Evolutionary conservation across 305 asterid species (phyloP).

Genomic region (Fraxinus sp.): DNA sequence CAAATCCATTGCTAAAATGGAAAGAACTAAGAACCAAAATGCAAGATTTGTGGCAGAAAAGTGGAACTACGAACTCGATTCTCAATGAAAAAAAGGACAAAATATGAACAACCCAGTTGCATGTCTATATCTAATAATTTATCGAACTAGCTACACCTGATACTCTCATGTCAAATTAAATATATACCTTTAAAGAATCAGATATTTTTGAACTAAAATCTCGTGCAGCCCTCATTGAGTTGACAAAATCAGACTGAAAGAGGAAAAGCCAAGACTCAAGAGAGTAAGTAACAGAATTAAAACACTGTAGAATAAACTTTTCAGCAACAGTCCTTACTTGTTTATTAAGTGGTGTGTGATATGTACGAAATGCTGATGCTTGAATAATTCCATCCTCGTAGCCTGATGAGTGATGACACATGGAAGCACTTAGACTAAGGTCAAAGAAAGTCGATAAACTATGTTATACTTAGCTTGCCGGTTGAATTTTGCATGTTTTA

Average conservation of each 20-base stretch:
- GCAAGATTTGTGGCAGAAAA: not conserved
- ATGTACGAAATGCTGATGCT: constrained; percentile 94
- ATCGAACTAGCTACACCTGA: not conserved
- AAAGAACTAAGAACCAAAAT: not conserved
- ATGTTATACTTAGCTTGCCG: not conserved
- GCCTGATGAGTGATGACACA: constrained; percentile 36
- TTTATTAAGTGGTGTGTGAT: constrained; percentile 91
- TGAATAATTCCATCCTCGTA: constrained; percentile 67
- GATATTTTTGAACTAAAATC: constrained; percentile 84
- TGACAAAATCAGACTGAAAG: constrained; percentile 73
- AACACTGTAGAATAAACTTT: not conserved
- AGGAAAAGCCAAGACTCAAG: not conserved
- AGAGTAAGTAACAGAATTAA: not conserved
- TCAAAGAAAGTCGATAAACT: constrained; percentile 5
- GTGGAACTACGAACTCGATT: not conserved
- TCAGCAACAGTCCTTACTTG: constrained; percentile 48
- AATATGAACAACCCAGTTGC: not conserved
- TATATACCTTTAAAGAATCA: constrained; percentile 67
- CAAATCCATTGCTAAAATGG: not conserved
- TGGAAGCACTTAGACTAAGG: constrained; percentile 21
- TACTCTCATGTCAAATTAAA: not conserved
- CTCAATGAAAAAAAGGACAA: not conserved
- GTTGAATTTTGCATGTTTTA: not conserved
- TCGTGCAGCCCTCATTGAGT: constrained; percentile 96
- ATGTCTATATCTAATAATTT: not conserved